Base-by-base conservation (phyloP, 163 green algal species). In the Scenedesmus sp. region DNA sequence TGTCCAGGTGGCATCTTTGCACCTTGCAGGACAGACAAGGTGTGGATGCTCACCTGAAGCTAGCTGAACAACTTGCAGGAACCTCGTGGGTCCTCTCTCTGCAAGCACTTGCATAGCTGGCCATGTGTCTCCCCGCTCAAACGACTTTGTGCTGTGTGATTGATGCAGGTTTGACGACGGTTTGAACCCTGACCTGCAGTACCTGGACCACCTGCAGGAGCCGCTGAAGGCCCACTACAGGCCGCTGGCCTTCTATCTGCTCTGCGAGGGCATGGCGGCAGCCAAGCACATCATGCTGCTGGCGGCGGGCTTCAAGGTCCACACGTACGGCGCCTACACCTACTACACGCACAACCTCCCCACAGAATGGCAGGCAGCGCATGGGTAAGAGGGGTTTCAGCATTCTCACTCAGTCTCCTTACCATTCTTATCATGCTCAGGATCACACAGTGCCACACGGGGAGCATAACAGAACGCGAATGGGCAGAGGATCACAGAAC, bases 201-300 rank as follows among this genome's bases (percentile, higher is more conserved):
- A 89, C 61, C 73, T 93, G 9, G 35, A 85, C n/a, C 90, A 93
- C 78, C 51, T 93, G 30, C 84, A 89, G 51, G 90, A 93, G 43
- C 85, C 85, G 1, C 40, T 93, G 13, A 91, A 91, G 2, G 70
- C 40, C 0, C 18, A 59, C 16, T 92, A 92, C 65, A 40, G 86
- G 40, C 90, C 90, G 22, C 46, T 93, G 10, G 13, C 49, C 24
- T 93, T 93, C 59, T 93, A 93, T n/a, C 1, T 86, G 0, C n/a
- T 92, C 16, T 83, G 37, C 30, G 87, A 91, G 42, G 72, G 12
- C 68, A n/a, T n/a, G 26, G 87, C 87, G 24, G 72, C 65, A 26
- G 10, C 49, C 16, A 91, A 91, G 51, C 87, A 91, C 79, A 40
- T 53, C 16, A 82, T 37, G 78, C 40, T 91, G 53, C 78, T 91